Evolutionary conservation across 345 rosid species (phyloP).

Genomic region (Brassica napus): DNA sequence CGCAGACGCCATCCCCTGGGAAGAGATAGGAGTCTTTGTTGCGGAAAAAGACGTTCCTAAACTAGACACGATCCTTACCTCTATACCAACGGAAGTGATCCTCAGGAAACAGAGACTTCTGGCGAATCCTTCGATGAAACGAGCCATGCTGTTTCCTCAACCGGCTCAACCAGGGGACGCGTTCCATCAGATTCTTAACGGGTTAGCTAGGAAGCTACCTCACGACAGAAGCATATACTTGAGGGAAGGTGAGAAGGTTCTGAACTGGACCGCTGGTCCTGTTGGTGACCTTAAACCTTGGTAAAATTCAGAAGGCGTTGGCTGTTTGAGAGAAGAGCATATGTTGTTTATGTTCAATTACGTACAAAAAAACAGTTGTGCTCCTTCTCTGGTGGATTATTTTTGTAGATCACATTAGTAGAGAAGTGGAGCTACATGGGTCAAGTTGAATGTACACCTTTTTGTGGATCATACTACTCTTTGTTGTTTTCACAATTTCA

Average conservation of each 20-base stretch:
- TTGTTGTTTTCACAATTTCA: neutral
- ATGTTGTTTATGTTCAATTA: neutral
- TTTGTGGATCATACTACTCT: neutral
- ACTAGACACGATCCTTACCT: slow-evolving; percentile 77
- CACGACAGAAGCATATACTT: slow-evolving; percentile 57
- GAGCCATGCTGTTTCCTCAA: slow-evolving; percentile 91
- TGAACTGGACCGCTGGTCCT: slow-evolving; percentile 95
- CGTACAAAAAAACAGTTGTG: neutral
- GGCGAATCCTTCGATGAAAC: slow-evolving; percentile 93
- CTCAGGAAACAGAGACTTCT: slow-evolving; percentile 89
- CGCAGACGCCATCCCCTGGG: slow-evolving; percentile 99
- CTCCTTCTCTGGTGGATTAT: slow-evolving; percentile 19
- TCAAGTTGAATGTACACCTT: neutral
- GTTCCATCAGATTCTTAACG: slow-evolving; percentile 91
- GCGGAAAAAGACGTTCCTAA: slow-evolving; percentile 83
- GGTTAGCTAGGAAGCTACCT: slow-evolving; percentile 83
- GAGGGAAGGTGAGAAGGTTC: slow-evolving; percentile 54
- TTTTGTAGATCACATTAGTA: slow-evolving; percentile 27
- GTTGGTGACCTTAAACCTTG: slow-evolving; percentile 88
- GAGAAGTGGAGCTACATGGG: slow-evolving; percentile 1
- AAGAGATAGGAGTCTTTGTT: slow-evolving; percentile 89
- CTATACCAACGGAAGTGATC: slow-evolving; percentile 73
- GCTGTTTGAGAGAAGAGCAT: slow-evolving; percentile 1
- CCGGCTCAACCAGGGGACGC: slow-evolving; percentile 94
- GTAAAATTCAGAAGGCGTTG: slow-evolving; percentile 38